Evolutionary conservation across 441 rosid genomes (phyloP).

Genomic region (Jatropha multifida): DNA sequence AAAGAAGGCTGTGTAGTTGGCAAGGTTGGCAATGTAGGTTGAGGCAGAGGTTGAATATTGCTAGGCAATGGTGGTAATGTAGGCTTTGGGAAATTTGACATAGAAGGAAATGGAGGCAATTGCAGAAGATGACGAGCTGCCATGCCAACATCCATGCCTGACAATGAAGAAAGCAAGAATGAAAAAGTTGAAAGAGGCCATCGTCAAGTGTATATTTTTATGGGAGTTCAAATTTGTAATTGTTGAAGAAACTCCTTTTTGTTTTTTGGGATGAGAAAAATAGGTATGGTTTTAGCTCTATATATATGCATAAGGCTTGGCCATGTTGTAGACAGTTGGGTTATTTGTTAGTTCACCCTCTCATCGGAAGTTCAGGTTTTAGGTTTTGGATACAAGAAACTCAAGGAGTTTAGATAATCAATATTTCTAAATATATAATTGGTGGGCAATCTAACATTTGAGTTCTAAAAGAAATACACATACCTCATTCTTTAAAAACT

Average conservation of each 20-base stretch:
- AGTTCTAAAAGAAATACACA: not conserved
- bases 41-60: conserved; percentile 25
- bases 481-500: too few relatives aligned
- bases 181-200: conserved; percentile 5
- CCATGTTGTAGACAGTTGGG: not conserved
- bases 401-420: not conserved
- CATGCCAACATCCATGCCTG: conserved; percentile 16
- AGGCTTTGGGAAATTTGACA: conserved; percentile 18
- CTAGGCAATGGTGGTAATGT: conserved; percentile 29
- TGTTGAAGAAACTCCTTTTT: not conserved
- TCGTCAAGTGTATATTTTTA: not conserved
- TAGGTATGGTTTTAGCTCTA: not conserved
- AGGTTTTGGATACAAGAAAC: not conserved
- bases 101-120: conserved; percentile 9
- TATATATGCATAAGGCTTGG: not conserved
- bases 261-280: not conserved
- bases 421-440: not conserved
- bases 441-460: not conserved
- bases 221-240: not conserved
- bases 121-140: conserved; percentile 38
- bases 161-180: conserved; percentile 22
- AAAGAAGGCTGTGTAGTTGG: conserved; percentile 16
- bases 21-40: conserved; percentile 23
- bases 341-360: too few relatives aligned
- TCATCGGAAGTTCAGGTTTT: not conserved